These are phyloP conservation scores for Hordeum pubiflorum DNA, from an alignment of 202 grass and related monocot genomes.

Conservation along the genomic window DNA sequence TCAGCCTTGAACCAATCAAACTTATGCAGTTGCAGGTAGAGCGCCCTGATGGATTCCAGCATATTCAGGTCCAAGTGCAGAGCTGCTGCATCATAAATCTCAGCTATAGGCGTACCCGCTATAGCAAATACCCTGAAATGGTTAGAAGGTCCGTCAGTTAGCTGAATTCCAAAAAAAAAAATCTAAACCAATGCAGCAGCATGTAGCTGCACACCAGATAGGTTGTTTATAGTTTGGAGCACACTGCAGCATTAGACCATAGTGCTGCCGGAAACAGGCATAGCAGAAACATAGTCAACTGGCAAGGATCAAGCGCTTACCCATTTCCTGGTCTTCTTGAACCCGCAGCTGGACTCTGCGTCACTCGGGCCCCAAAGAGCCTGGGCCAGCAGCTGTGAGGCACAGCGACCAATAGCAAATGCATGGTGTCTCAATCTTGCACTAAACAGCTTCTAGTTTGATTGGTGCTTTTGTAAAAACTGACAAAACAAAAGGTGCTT, in stretches of 20 bases:
- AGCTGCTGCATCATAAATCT: conserved; percentile 18
- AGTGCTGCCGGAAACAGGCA: not conserved
- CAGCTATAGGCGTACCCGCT: conserved; percentile 21
- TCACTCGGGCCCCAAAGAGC: conserved; percentile 8
- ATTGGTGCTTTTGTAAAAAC: conserved; percentile 98
- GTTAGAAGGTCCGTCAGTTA: not conserved
- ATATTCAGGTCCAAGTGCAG: conserved; percentile 17
- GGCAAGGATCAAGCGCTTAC: conserved; percentile 4
- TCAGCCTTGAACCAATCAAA: conserved; percentile 14
- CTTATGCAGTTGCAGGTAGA: conserved; percentile 21
- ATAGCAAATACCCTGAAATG: conserved; percentile 32
- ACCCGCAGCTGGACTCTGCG: conserved; percentile 24
- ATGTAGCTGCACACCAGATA: not conserved
- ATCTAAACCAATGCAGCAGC: not conserved
- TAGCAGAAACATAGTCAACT: not conserved
- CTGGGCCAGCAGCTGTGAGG: conserved; percentile 19
- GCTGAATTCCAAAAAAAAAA: not conserved
- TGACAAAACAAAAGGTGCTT: conserved; percentile 97
- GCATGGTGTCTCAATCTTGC: conserved; percentile 19
- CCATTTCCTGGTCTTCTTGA: conserved; percentile 16
- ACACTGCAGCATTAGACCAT: not conserved
- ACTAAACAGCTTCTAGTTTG: conserved; percentile 83
- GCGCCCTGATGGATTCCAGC: not conserved
- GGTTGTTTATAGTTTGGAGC: not conserved
- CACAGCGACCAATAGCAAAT: conserved; percentile 5